These are phyloP conservation scores for Salix purpurea DNA, from an alignment of 345 rosid genomes.

Conservation along the genomic window DNA sequence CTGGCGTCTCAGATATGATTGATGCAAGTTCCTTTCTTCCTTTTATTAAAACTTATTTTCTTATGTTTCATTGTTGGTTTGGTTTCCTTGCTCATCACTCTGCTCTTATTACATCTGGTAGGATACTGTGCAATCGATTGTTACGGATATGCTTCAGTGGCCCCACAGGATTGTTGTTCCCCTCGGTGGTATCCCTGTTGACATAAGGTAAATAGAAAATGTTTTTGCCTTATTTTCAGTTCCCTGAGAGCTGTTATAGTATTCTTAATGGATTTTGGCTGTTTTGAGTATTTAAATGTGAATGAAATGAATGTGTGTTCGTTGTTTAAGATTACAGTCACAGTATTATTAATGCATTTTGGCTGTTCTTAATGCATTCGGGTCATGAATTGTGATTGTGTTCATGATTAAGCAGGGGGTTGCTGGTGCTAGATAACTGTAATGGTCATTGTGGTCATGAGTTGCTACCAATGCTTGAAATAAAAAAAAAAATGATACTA, in stretches of 20 bases:
- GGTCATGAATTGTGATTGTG: neutral
- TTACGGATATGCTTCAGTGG: constrained; percentile 95
- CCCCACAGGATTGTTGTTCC: constrained; percentile 99
- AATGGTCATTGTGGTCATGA: neutral
- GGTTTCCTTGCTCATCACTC: neutral
- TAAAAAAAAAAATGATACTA: neutral
- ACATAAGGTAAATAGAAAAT: constrained; percentile 50
- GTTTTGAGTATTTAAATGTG: neutral
- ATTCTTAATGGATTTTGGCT: neutral
- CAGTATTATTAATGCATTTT: neutral
- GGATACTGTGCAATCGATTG: constrained; percentile 88
- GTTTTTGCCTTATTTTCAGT: neutral
- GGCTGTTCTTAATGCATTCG: neutral
- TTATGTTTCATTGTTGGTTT: neutral
- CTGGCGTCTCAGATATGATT: constrained; percentile 94
- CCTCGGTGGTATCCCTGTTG: constrained; percentile 86
- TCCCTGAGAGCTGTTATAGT: neutral
- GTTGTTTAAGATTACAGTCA: neutral
- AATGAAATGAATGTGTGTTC: neutral
- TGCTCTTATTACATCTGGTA: constrained; percentile 25
- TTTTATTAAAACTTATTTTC: neutral
- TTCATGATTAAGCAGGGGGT: neutral
- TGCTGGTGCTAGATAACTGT: neutral
- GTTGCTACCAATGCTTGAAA: neutral
- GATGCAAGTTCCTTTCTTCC: constrained; percentile 55